These are phyloP conservation scores for Cephalotrichum gorgonifer DNA, from an alignment of 2,329 filamentous ascomycete genomes.

Conservation along the genomic window DNA sequence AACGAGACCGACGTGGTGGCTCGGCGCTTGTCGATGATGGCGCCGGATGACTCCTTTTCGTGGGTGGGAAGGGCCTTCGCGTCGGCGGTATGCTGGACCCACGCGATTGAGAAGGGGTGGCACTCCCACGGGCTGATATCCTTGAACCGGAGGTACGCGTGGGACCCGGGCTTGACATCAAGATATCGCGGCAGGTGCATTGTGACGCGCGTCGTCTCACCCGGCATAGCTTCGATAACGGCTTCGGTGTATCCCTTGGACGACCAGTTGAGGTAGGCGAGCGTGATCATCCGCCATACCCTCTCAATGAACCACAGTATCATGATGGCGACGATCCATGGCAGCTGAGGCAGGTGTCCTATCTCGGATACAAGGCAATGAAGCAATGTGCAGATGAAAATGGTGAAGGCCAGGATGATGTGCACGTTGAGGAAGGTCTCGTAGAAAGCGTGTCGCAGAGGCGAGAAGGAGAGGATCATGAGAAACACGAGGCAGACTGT, in stretches of 20 bases:
- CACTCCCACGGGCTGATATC: conserved; percentile 59
- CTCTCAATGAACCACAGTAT: conserved; percentile 71
- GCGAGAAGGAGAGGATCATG: conserved; percentile 61
- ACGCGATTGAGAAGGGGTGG: conserved; percentile 71
- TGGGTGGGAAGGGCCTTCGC: conserved; percentile 25
- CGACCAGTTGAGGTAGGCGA: conserved; percentile 58
- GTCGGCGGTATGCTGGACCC: conserved; percentile 48
- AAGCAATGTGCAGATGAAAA: conserved; percentile 63
- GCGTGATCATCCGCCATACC: conserved; percentile 47
- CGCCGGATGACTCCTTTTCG: conserved; percentile 28
- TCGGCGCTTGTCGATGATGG: conserved; percentile 27
- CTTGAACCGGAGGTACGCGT: conserved; percentile 64
- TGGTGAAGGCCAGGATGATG: conserved; percentile 60
- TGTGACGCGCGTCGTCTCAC: conserved; percentile 60
- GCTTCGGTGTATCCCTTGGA: conserved; percentile 50
- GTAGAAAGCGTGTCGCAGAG: conserved; percentile 88
- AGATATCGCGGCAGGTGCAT: conserved; percentile 58
- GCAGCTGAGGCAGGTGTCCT: conserved; percentile 58
- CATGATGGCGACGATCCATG: conserved; percentile 66
- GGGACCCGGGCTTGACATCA: conserved; percentile 58
- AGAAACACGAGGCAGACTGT: conserved; percentile 54
- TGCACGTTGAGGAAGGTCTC: conserved; percentile 90
- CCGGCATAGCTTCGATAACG: conserved; percentile 56
- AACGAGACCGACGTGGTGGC: conserved; percentile 58
- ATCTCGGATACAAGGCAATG: conserved; percentile 62